Base-by-base conservation (phyloP, 495 filamentous ascomycete genomes). In the Physcia stellaris region DNA sequence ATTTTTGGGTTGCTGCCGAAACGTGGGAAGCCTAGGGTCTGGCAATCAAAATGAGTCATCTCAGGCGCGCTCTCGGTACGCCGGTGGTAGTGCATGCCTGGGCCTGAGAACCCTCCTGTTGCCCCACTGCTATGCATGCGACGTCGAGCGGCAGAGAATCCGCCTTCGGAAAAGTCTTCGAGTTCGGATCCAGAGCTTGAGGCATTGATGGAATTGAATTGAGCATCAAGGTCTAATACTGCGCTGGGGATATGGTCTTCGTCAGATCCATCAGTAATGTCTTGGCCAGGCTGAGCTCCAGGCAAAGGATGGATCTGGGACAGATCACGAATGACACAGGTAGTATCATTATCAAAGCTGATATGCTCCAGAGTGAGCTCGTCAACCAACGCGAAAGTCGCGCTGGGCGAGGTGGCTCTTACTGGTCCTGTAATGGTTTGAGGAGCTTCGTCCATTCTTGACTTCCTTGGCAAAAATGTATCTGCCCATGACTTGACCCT, bases 191-290 rank as follows among this genome's bases (percentile, higher is more conserved):
- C 44, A 7, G 30, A 30, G 16, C 20, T 45, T 3, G 85, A 84
- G 1, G 83, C 88, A 51, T 90, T 86, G 60, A 93, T 93, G 0
- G 90, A 86, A 2, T 84, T 84, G 9, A 98, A 64, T n/a, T 88
- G 90, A 24, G 87, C 90, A 65, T 98, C 90, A 28, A 98, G 64
- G 60, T 98, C 90, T 37, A 98, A 88, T 42, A 94, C 73, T 4
- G 80, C 83, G 48, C 77, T 86, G 33, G 77, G n/a, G n/a, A n/a
- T n/a, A n/a, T n/a, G n/a, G n/a, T n/a, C n/a, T n/a, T n/a, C n/a
- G n/a, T n/a, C n/a, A n/a, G n/a, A n/a, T n/a, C n/a, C n/a, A n/a
- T n/a, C n/a, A n/a, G n/a, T n/a, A n/a, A n/a, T n/a, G n/a, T n/a
- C n/a, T n/a, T n/a, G n/a, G n/a, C n/a, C n/a, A n/a, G n/a, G n/a